phyloP scores from a whole-genome alignment of 2,329 filamentous ascomycete species.

The Dothideomycetes sp. region DNA sequence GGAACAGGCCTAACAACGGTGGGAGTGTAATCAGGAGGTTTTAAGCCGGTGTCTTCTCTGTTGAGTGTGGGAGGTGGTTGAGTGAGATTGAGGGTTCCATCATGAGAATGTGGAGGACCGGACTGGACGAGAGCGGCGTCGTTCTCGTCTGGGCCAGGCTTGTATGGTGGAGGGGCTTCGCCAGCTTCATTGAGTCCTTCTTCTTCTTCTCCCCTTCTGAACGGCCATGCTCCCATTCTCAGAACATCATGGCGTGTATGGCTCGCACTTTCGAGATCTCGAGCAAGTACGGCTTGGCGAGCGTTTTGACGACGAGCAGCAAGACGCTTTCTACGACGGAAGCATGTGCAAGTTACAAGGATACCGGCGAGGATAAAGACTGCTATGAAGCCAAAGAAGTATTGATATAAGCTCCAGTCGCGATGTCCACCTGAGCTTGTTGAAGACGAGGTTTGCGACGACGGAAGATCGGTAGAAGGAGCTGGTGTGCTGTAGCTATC shows the following conservation, averaged over 20 bases:
- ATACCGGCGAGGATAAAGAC: constrained; percentile 41
- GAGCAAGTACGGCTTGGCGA: constrained; percentile 27
- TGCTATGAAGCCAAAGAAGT: constrained; percentile 50
- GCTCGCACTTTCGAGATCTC: constrained; percentile 28
- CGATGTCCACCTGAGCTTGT: neutral
- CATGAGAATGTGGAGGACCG: neutral
- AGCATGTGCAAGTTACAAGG: constrained; percentile 36
- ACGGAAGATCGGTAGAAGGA: neutral
- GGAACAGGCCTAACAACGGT: constrained; percentile 4
- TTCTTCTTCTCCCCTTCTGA: constrained; percentile 25
- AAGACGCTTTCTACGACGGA: constrained; percentile 32
- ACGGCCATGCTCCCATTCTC: constrained; percentile 9
- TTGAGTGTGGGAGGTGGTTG: constrained; percentile 33
- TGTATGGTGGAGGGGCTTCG: constrained; percentile 57
- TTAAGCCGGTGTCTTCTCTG: constrained; percentile 28
- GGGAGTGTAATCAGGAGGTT: constrained; percentile 35
- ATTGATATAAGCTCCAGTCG: constrained; percentile 30
- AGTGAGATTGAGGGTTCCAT: constrained; percentile 14
- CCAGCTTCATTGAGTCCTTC: constrained; percentile 57
- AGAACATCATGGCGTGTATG: constrained; percentile 12
- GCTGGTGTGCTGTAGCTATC: neutral
- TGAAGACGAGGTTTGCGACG: neutral
- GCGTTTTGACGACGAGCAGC: constrained; percentile 15
- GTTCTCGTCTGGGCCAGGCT: constrained; percentile 24
- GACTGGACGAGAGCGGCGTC: constrained; percentile 6